A percentile compares a stretch with the other conserved stretches of the same genome.
Evolutionary conservation across 805 yeast species (phyloP).

Genomic region (Pichia sporocuriosa): DNA sequence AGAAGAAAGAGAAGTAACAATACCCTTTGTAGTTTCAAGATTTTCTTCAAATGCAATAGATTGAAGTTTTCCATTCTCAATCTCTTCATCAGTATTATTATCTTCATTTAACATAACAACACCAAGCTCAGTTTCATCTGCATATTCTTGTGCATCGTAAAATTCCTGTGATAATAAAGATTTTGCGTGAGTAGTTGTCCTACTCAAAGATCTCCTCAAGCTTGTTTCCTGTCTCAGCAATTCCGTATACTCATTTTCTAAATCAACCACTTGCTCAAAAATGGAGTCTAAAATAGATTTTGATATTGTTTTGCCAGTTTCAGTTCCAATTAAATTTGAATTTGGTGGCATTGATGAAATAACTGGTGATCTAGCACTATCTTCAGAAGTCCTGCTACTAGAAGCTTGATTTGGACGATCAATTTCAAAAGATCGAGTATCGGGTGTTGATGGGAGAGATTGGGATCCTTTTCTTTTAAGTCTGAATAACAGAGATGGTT

Average conservation of each 20-base stretch:
- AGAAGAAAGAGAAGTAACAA: not conserved
- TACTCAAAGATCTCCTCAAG: slow-evolving; percentile 20
- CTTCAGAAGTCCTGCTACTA: not conserved
- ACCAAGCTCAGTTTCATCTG: slow-evolving; percentile 41
- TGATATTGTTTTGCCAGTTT: not conserved
- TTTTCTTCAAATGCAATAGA: not conserved
- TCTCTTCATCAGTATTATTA: slow-evolving; percentile 3
- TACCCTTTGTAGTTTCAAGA: not conserved
- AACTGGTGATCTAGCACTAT: too few relatives aligned
- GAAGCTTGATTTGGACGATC: not conserved
- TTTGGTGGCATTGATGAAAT: too few relatives aligned
- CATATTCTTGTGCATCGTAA: slow-evolving; percentile 63
- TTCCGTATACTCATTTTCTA: slow-evolving; percentile 20
- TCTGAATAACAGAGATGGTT: slow-evolving; percentile 3
- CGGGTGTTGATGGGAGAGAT: slow-evolving; percentile 7
- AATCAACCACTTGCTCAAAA: slow-evolving; percentile 15
- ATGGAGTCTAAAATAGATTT: not conserved
- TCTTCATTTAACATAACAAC: slow-evolving; percentile 46
- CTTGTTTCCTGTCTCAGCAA: slow-evolving; percentile 21
- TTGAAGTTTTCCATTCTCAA: not conserved
- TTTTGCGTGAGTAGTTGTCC: slow-evolving; percentile 23
- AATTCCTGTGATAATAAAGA: slow-evolving; percentile 46
- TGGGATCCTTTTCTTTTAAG: slow-evolving; percentile 1
- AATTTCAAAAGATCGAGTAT: slow-evolving; percentile 4
- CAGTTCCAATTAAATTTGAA: too few relatives aligned